These are phyloP conservation scores for Smithsoniella earleae DNA, from an alignment of 163 green algal genomes.

Conservation along the genomic window DNA sequence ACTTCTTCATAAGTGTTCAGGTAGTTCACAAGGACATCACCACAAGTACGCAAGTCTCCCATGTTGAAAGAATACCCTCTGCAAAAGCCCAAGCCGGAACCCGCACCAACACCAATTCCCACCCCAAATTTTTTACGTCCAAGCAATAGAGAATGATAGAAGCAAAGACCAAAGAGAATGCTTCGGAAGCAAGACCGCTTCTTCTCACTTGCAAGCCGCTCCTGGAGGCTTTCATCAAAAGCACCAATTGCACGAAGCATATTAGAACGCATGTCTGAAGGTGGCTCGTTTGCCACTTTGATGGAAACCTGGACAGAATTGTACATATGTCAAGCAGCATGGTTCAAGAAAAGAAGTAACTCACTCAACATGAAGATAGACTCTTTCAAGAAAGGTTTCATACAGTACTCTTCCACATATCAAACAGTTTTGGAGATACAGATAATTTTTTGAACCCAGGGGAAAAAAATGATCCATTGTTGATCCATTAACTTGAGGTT, in stretches of 20 bases:
- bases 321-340: too few species aligned
- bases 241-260: slow-evolving; percentile 69
- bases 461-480: too few species aligned
- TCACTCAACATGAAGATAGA: too few species aligned
- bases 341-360: too few species aligned
- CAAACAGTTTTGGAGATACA: too few species aligned
- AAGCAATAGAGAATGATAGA: slow-evolving; percentile 81
- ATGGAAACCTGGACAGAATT: slow-evolving; percentile 57
- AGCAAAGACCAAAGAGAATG: slow-evolving; percentile 79
- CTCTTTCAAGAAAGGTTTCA: too few species aligned
- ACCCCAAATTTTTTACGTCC: slow-evolving; percentile 84
- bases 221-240: slow-evolving; percentile 58
- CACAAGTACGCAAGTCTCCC: slow-evolving; percentile 73
- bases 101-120: slow-evolving; percentile 62
- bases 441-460: too few species aligned
- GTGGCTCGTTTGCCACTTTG: slow-evolving; percentile 78
- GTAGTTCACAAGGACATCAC: slow-evolving; percentile 77
- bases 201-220: slow-evolving; percentile 44
- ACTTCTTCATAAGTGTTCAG: slow-evolving; percentile 59
- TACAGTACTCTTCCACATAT: too few species aligned
- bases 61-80: slow-evolving; percentile 79
- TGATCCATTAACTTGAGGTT: too few species aligned
- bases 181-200: slow-evolving; percentile 64
- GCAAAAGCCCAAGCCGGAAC: slow-evolving; percentile 75
- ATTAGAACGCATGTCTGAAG: slow-evolving; percentile 79